phyloP scores from a whole-genome alignment of 805 yeast species.

The Alloascoidea africana region DNA sequence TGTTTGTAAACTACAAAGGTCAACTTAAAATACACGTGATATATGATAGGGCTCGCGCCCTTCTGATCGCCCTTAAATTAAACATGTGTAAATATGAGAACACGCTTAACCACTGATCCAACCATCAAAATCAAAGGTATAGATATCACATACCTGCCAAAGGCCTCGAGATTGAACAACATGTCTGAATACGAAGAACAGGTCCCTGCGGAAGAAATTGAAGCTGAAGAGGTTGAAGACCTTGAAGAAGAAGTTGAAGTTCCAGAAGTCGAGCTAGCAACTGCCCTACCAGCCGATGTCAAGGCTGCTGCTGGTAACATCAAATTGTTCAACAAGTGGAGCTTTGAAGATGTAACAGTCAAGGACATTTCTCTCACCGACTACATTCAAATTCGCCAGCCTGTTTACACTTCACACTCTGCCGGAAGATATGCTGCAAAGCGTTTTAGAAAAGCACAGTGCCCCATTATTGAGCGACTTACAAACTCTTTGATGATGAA shows the following conservation, averaged over 20 bases:
- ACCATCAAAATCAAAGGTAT: too few species aligned
- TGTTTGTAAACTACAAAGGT: too few species aligned
- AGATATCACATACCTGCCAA: too few species aligned
- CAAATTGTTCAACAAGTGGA: conserved; percentile 99
- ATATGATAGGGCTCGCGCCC: too few species aligned
- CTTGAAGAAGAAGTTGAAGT: conserved; percentile 36
- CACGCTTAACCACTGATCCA: too few species aligned
- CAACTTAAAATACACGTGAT: too few species aligned
- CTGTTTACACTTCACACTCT: conserved; percentile 96
- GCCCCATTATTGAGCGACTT: conserved; percentile 98
- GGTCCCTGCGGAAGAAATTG: conserved; percentile 4
- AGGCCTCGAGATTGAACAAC: too few species aligned
- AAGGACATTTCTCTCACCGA: conserved; percentile 97
- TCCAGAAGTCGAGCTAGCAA: conserved; percentile 75
- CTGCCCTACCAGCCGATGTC: conserved; percentile 92
- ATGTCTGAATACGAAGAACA: conserved; percentile 14
- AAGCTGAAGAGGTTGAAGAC: conserved; percentile 7
- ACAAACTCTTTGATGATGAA: conserved; percentile 99
- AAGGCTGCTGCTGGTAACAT: conserved; percentile 92
- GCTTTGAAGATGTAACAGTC: conserved; percentile 93
- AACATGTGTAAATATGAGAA: too few species aligned
- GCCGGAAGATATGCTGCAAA: conserved; percentile 99
- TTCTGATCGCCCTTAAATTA: too few species aligned
- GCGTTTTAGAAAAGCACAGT: conserved; percentile 99
- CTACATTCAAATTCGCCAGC: conserved; percentile 95